Evolutionary conservation across 2,329 filamentous ascomycete species (phyloP).

Genomic region (Neofusicoccum cordaticola): DNA sequence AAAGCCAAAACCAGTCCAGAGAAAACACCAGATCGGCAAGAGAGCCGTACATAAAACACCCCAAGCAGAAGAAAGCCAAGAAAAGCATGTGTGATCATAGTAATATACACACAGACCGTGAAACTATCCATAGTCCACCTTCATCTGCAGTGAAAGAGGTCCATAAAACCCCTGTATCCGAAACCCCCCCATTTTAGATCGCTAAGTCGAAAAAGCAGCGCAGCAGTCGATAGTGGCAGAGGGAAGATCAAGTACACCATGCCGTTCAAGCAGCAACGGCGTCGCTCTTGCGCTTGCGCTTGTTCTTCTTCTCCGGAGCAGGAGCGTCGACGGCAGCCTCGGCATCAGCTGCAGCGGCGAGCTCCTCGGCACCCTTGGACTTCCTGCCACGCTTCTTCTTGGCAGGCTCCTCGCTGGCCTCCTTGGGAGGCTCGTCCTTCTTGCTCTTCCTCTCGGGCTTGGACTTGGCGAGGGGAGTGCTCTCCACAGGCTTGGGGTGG

Average conservation of each 20-base stretch:
- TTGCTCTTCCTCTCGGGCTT: slow-evolving; percentile 7
- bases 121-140: too few relatives aligned
- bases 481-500: not conserved
- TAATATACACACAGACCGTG: too few relatives aligned
- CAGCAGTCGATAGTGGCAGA: too few relatives aligned
- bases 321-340: not conserved
- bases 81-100: too few relatives aligned
- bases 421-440: slow-evolving; percentile 7
- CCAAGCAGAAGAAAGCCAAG: too few relatives aligned
- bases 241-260: too few relatives aligned
- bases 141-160: too few relatives aligned
- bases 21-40: too few relatives aligned
- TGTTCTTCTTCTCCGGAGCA: slow-evolving; percentile 17
- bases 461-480: not conserved
- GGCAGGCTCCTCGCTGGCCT: not conserved
- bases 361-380: slow-evolving; percentile 14
- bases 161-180: too few relatives aligned
- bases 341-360: not conserved
- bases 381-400: slow-evolving; percentile 18
- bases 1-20: too few relatives aligned
- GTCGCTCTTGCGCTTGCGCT: slow-evolving; percentile 18
- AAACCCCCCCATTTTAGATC: not conserved
- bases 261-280: not conserved
- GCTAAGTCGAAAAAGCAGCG: not conserved
- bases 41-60: too few relatives aligned